Conservation (phyloP, 2,329 filamentous ascomycete genomes). For the Xylaria sp. region DNA sequence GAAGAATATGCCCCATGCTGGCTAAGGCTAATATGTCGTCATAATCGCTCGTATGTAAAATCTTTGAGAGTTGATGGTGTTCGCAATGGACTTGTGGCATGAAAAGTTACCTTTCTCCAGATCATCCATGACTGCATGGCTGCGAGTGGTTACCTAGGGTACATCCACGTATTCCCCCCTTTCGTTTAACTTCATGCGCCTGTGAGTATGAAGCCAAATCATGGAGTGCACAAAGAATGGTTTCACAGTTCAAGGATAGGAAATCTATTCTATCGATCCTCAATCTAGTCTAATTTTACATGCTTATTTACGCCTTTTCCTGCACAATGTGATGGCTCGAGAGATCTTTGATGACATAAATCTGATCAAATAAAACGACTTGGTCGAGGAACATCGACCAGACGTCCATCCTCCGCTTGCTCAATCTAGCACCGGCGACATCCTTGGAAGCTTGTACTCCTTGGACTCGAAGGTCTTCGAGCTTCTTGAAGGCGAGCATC, state of each 20-base stretch:
- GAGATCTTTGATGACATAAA: slow-evolving; percentile 50
- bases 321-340: slow-evolving; percentile 38
- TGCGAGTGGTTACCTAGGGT: neutral
- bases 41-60: neutral
- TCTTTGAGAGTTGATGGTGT: neutral
- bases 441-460: slow-evolving; percentile 22
- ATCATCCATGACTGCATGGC: neutral
- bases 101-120: neutral
- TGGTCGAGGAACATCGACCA: slow-evolving; percentile 49
- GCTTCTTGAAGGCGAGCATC: slow-evolving; percentile 31
- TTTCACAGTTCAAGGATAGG: slow-evolving; percentile 2
- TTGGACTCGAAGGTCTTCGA: slow-evolving; percentile 28
- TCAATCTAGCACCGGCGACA: slow-evolving; percentile 28
- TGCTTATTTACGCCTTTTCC: slow-evolving; percentile 24
- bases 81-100: neutral
- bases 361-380: slow-evolving; percentile 52
- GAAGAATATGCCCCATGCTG: neutral
- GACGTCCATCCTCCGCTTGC: slow-evolving; percentile 28
- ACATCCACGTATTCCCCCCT: neutral
- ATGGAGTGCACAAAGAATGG: neutral
- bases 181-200: neutral
- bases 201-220: neutral
- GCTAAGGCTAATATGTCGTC: neutral
- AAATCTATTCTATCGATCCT: slow-evolving; percentile 18
- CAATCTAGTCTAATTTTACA: slow-evolving; percentile 19